Base-by-base conservation (phyloP, 805 yeast species). In the Lipomyces orientalis region DNA sequence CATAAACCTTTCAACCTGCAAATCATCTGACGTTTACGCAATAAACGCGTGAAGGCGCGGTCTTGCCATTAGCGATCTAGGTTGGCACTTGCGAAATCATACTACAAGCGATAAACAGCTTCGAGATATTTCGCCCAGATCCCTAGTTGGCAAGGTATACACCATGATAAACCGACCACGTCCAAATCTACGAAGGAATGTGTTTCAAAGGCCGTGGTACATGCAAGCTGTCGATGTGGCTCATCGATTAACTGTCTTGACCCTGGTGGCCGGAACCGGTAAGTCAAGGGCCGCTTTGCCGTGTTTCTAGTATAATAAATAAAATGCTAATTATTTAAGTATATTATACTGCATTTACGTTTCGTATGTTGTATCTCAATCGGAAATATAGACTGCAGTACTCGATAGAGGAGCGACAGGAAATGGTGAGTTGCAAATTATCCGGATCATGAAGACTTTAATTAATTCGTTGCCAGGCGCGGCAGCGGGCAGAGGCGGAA, bases 191-290 rank as follows among this genome's bases (percentile, higher is more conserved):
- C 57, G 64, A 19, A n/a, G 60, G 51, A 35, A 16, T 58, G 31
- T 16, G 54, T 68, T 61, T 9, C 31, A 31, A 51, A 74, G 82
- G 76, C 90, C 93, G 58, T 90, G 94, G 94, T 89, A 89, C 77
- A 87, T 89, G 1, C 88, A 86, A 77, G 87, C 85, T 2, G 86
- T 91, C 1, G 94, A 90, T 77, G 84, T 89, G 54, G 84, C 84
- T 34, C 94, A 90, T 78, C 88, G 94, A 79, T 77, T 89, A 67
- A 87, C 91, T 0, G 93, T 90, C 57, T 76, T 89, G 29, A 84
- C 89, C 2, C 81, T 90, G 37, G 84, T 88, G 25, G 93, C 93
- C 34, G 80, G 74, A 62, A 79, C 82, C 46, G 76, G 82, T 66
- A 76, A 68, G 80, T 76, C 9, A 22, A 4, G 14, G 61, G 19